Evolutionary conservation across 140 eudicot genomes (phyloP), one percentile per base, ranked within the genome.

Genomic region (Stevia rebaudiana): DNA sequence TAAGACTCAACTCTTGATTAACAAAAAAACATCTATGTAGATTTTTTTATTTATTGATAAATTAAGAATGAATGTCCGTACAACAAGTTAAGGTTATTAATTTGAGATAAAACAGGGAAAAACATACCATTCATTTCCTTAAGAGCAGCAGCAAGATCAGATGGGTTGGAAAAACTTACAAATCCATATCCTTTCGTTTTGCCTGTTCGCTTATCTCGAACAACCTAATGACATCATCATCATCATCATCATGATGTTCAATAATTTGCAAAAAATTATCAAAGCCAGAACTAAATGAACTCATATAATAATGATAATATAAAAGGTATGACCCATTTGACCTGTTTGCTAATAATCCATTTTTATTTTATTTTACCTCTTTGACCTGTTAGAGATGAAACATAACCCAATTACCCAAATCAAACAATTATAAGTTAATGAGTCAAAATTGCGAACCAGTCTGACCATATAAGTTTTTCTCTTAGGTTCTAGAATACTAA

Each of bases 111-210:
- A 21, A 19, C 46, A 15, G 16, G 5, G 44, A 3, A 40, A 13
- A 24, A 63, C 70, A 73, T 69, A 92, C 98, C 98, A 78, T 92
- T 92, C 98, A 91, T 91, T 77, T 91, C 98, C 71, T 91, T 91
- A 11, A 91, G 79, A 11, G 98, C 96, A 19, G 75, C 98, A 49
- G 90, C 98, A 43, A 84, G 85, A 77, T 91, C 98, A 6, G 89
- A 57, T 41, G 96, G 96, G 74, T 82, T 91, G 35, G 98, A 75
- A 73, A 91, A 91, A 79, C 98, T 87, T 15, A 91, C 89, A 79
- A 91, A 91, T 39, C 98, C 98, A 68, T 82, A 91, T 64, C 98
- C 98, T 80, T 83, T 91, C 16, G 98, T 90, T 76, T 90, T 90
- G 28, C 95, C 95, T 22, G 95, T 90, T 54, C 94, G 74, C 75